Conservation (phyloP, 805 yeast genomes). For the Candida fluviatilis region DNA sequence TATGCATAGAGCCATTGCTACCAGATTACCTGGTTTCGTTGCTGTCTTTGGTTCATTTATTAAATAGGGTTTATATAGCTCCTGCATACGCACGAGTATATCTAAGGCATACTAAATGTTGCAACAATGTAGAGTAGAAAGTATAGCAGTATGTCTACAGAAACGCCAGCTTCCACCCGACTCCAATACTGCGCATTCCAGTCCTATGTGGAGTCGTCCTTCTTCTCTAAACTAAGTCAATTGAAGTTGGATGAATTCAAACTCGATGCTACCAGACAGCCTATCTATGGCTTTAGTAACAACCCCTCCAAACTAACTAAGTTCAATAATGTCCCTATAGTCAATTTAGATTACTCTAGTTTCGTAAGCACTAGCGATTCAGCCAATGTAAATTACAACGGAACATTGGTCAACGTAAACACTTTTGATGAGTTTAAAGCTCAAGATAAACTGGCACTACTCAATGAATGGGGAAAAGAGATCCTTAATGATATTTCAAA, state of each 20-base stretch:
- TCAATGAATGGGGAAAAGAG: slow-evolving; percentile 38
- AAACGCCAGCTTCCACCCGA: background rate
- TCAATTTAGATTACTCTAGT: slow-evolving; percentile 32
- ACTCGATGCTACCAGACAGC: slow-evolving; percentile 47
- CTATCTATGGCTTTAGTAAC: slow-evolving; percentile 41
- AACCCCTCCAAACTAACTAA: slow-evolving; percentile 31
- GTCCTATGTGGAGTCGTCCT: slow-evolving; percentile 82
- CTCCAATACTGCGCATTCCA: slow-evolving; percentile 48
- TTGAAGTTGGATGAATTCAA: slow-evolving; percentile 71
- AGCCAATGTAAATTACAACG: slow-evolving; percentile 22
- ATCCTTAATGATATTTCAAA: slow-evolving; percentile 21
- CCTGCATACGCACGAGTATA: no score
- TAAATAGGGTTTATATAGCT: no score
- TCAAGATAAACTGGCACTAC: slow-evolving; percentile 56
- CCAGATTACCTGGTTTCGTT: no score
- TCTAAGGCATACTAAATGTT: no score
- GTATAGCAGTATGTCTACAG: background rate
- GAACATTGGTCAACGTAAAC: slow-evolving; percentile 56
- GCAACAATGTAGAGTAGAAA: no score
- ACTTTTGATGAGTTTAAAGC: slow-evolving; percentile 82
- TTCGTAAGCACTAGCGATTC: no score
- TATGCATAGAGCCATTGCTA: no score
- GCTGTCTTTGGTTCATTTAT: no score
- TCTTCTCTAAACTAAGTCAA: slow-evolving; percentile 71
- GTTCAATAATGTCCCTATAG: slow-evolving; percentile 30